These are phyloP conservation scores for Sorghum bicolor DNA, from an alignment of 176 grass and related monocot genomes.

Conservation along the genomic window DNA sequence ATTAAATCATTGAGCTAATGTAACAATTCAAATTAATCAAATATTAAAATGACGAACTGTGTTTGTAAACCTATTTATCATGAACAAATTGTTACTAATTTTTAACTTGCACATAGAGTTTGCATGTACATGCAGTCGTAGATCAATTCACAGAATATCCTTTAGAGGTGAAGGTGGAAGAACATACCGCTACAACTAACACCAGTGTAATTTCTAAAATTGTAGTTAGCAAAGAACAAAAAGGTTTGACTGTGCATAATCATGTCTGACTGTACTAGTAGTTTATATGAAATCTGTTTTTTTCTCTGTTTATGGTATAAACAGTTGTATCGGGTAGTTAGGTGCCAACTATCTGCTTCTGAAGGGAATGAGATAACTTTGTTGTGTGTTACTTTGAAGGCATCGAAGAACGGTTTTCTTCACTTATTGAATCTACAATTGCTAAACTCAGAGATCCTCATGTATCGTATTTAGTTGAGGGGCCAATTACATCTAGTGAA, in stretches of 20 bases:
- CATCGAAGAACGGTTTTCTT: slow-evolving; percentile 47
- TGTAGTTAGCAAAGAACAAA: background rate
- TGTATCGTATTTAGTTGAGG: slow-evolving; percentile 70
- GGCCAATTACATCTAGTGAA: slow-evolving; percentile 38
- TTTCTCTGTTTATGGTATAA: background rate
- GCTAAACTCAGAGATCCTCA: slow-evolving; percentile 64
- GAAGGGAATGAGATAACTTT: background rate
- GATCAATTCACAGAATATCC: background rate
- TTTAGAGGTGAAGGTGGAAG: background rate
- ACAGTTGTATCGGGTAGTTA: background rate
- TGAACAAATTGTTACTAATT: background rate
- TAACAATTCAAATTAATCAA: background rate
- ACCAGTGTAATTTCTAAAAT: background rate
- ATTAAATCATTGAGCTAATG: background rate
- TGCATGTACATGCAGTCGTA: background rate
- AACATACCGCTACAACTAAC: background rate
- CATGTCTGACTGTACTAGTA: background rate
- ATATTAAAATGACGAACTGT: background rate
- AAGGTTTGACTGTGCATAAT: background rate
- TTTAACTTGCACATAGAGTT: background rate
- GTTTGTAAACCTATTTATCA: background rate
- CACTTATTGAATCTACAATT: slow-evolving; percentile 46
- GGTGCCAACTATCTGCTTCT: background rate
- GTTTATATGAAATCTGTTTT: background rate
- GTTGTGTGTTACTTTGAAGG: slow-evolving; percentile 42